Evolutionary conservation across 2,329 filamentous ascomycete genomes (phyloP), one percentile per base, ranked within the genome.

Genomic region (Clarireedia paspali): DNA sequence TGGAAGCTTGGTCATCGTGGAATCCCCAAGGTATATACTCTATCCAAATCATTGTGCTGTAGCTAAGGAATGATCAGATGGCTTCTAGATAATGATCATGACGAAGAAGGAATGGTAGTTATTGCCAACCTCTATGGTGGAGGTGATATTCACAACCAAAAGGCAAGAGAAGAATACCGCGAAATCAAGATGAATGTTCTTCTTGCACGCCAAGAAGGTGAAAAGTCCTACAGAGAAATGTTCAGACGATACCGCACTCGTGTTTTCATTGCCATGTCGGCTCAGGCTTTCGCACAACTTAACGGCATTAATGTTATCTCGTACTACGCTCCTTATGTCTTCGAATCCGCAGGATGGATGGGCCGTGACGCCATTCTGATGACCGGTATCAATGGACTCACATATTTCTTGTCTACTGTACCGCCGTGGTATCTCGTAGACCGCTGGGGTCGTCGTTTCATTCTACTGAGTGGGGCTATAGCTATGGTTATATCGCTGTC

Each of bases 271-370:
- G 94, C 94, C 73, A 97, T 97, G 94, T 97, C 92, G 36, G 94
- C 94, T 4, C 94, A 97, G 72, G 91, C 86, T 5, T 82, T 99
- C 62, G 94, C 94, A 27, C 94, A 99, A 73, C 83, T 99, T 53
- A 97, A 97, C 74, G 94, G 94, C 62, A 99, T 99, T 76, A 99
- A 99, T 73, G 94, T 99, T 70, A 99, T 99, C 61, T 97, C 92
- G 1, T 99, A 97, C 77, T 99, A 99, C 69, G 94, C 94, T 1
- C 94, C 94, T 0, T 84, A 95, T 55, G 92, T 97, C 15, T 97
- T 99, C 67, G 91, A 96, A 73, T 91, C 91, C 58, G 94, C 94
- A 39, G 92, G 94, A n/a, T 97, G 92, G 94, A 74, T 83, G 55
- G 94, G 92, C 27, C 89, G 92, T 63, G 80, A 90, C 57, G 94